Evolutionary conservation across 139 green algal species (phyloP).

Genomic region (Astrephomene gubernaculifera): DNA sequence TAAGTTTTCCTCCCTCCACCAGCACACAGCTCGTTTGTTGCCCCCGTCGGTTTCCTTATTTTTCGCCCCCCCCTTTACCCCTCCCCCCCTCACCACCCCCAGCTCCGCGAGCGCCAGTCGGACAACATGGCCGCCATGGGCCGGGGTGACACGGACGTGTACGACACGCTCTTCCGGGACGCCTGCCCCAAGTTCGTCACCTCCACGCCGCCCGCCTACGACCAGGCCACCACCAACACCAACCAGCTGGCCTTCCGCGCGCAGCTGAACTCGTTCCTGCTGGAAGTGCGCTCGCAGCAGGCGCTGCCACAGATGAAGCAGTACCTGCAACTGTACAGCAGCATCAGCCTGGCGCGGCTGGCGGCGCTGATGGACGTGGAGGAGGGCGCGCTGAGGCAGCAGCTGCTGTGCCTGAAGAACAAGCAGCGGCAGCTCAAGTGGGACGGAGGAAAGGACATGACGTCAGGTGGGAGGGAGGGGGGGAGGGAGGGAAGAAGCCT

Average conservation of each 20-base stretch:
- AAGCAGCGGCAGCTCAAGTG: slow-evolving; percentile 62
- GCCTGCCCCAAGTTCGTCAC: slow-evolving; percentile 98
- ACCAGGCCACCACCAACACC: slow-evolving; percentile 79
- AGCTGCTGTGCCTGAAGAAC: slow-evolving; percentile 82
- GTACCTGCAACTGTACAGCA: slow-evolving; percentile 94
- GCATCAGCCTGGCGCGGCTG: slow-evolving; percentile 91
- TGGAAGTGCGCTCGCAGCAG: slow-evolving; percentile 50
- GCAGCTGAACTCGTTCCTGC: slow-evolving; percentile 93
- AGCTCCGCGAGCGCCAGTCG: slow-evolving; percentile 62
- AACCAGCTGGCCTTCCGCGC: slow-evolving; percentile 89
- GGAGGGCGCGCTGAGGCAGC: slow-evolving; percentile 67
- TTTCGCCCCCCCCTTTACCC: too few relatives aligned
- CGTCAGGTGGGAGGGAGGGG: slow-evolving; percentile 26
- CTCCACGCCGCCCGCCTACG: slow-evolving; percentile 71
- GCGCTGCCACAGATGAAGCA: slow-evolving; percentile 76
- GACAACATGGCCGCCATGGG: slow-evolving; percentile 84
- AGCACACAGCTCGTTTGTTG: too few relatives aligned
- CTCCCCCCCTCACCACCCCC: background rate
- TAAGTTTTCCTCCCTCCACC: too few relatives aligned
- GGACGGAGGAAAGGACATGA: slow-evolving; percentile 54
- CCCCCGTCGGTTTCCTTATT: background rate
- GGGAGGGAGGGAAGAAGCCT: background rate
- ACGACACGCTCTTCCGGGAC: slow-evolving; percentile 96
- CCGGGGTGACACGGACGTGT: slow-evolving; percentile 66
- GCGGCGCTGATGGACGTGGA: slow-evolving; percentile 89